Conservation (phyloP, 306 rosid species). For the Gillenia trifoliata region DNA sequence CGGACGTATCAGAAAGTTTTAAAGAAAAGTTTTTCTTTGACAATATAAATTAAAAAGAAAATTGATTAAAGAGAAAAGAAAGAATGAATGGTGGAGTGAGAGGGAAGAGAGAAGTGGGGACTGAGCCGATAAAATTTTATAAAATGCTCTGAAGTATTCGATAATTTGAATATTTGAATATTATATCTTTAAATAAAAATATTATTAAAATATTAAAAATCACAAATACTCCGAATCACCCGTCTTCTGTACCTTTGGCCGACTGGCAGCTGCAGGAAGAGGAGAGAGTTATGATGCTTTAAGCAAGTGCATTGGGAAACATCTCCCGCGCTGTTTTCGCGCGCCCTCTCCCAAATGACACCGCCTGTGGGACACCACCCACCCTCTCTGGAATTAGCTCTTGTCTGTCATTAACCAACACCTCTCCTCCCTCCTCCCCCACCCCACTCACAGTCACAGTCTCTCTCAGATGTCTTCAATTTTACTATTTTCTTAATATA, state of each 20-base stretch:
- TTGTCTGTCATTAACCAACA: slow-evolving; percentile 23
- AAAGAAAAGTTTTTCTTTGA: not conserved
- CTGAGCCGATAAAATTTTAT: no score
- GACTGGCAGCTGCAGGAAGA: not conserved
- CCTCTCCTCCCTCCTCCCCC: not conserved
- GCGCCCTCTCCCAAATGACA: slow-evolving; percentile 39
- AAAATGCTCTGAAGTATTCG: no score
- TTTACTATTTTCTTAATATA: not conserved
- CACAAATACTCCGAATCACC: no score
- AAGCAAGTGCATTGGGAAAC: slow-evolving; percentile 35
- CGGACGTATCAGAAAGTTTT: slow-evolving; percentile 15
- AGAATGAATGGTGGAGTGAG: not conserved
- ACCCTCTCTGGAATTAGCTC: not conserved
- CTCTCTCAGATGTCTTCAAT: no score
- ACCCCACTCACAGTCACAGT: not conserved
- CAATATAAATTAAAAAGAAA: not conserved
- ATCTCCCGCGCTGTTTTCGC: slow-evolving; percentile 67
- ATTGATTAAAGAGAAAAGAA: not conserved
- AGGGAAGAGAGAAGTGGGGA: not conserved
- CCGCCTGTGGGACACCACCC: slow-evolving; percentile 20
- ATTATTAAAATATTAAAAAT: no score
- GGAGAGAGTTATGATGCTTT: not conserved
- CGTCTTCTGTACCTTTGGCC: no score
- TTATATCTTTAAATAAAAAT: no score
- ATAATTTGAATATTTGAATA: no score